Evolutionary conservation across 2,329 filamentous ascomycete species (phyloP), one percentile per base, ranked within the genome.

Genomic region (Ceratocystis papillata): DNA sequence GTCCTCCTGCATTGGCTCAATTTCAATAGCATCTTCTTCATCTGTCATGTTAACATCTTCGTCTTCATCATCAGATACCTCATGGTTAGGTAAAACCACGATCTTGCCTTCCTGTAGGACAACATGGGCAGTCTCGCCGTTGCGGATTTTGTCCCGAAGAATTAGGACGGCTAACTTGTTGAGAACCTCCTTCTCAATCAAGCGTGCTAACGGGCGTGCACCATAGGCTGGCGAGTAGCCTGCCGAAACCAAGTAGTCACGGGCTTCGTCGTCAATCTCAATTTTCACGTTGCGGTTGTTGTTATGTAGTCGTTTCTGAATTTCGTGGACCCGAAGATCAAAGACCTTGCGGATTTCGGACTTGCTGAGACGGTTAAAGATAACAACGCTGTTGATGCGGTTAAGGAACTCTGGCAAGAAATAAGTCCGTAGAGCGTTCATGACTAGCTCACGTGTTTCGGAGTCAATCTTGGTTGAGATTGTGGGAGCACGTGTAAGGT

Each of bases 361-460:
- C 74, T 86, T 88, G 2, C 89, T 93, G 66, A 99, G 87, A 61
- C 94, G 89, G 81, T 99, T 99, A 84, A 99, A 99, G 78, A 99
- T 96, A 77, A 99, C 92, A 65, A 87, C 90, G 68, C 88, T 94
- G 77, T 85, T 93, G 80, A 99, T 97, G 74, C 94, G 90, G 82
- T 99, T 99, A 70, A 99, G 85, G 81, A 99, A 99, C 73, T 99
- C 94, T 41, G 94, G 94, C 1, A 99, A 81, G 85, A 99, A 99
- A 80, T 96, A 97, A 80, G 90, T 90, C 73, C 93, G 88, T 46
- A 99, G 83, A 3, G 92, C 85, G 64, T 85, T 87, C 87, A 94
- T 95, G 73, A 99, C 93, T 69, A 97, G 80, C 74, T 96, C 92
- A 69, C 84, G 83, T 0, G 92, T 96, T 1, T 88, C 86, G 0